Base-by-base conservation (phyloP, 148 eudicot species). In the Chenopodium berlandieri region DNA sequence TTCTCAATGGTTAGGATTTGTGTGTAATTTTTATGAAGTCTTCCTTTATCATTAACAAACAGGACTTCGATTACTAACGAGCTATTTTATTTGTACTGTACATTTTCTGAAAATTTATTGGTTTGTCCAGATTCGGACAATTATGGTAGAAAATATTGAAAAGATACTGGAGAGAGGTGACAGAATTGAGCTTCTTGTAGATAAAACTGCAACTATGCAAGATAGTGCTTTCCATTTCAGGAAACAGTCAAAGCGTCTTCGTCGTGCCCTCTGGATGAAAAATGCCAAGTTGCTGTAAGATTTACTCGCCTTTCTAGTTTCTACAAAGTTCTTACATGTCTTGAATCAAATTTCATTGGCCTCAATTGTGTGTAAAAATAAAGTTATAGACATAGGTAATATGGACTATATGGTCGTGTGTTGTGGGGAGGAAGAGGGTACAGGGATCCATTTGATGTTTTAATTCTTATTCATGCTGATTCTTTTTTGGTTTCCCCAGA, bases 211-310 rank as follows among this genome's bases (percentile, higher is more conserved):
- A 76, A 96, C 99, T 34, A 96, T 94, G 97, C 99, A 94, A 88
- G 99, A 96, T 73, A 88, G 91, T 88, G 92, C 99, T 50, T 96
- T 96, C 84, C 99, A 96, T 88, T 94, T 96, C 85, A 94, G 88
- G 86, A 96, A 96, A 83, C 99, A 96, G 88, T 96, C 99, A 25
- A 96, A 94, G 86, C 94, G 95, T 76, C 94, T 96, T 78, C 89
- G 95, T 22, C 92, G 94, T 86, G 97, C 99, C 83, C 95, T 96
- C 75, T 96, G 99, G 99, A 91, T 94, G 94, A 96, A 96, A 86
- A 96, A 96, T 85, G 98, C 95, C 73, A 96, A 93, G 85, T 89
- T 96, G 77, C 85, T 96, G 99, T 94, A 86, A 94, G 98, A 44
- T 66, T 77, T 74, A 44, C 37, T 73, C 20, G 37, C 68, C 54